Conservation (phyloP, 768 basidiomycete species). For the Coprinopsis cinerea region DNA sequence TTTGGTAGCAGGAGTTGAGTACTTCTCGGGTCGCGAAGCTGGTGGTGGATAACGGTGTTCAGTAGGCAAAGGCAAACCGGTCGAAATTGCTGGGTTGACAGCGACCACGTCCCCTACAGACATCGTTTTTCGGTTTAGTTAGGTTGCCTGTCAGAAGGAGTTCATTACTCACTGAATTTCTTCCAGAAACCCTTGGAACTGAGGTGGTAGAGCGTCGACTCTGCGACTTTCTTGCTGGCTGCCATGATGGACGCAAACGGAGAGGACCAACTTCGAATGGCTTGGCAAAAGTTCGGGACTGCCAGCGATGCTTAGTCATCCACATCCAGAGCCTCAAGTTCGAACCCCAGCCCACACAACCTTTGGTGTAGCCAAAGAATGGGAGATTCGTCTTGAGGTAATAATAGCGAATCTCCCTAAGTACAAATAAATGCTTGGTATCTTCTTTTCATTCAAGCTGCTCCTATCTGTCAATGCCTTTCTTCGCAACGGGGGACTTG, state of each 20-base stretch:
- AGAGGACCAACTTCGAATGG: slow-evolving; percentile 1
- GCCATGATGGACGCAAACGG: slow-evolving; percentile 40
- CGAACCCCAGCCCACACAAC: too few species aligned
- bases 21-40: slow-evolving; percentile 81
- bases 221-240: slow-evolving; percentile 70
- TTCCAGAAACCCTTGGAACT: slow-evolving; percentile 93
- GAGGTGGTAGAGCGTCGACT: slow-evolving; percentile 87
- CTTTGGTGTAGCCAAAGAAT: too few species aligned
- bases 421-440: too few species aligned
- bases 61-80: slow-evolving; percentile 73
- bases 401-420: too few species aligned
- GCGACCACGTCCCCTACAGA: slow-evolving; percentile 71
- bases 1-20: slow-evolving; percentile 84
- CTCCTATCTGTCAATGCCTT: too few species aligned
- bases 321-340: slow-evolving; percentile 1
- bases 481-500: too few species aligned
- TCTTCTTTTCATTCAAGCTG: too few species aligned
- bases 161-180: slow-evolving; percentile 73
- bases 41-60: slow-evolving; percentile 81
- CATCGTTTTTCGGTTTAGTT: too few species aligned
- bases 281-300: neutral
- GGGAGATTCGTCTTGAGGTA: too few species aligned
- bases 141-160: neutral
- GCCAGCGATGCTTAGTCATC: slow-evolving; percentile 7
- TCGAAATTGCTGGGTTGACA: slow-evolving; percentile 88